A percentile compares a stretch with the other conserved stretches of the same genome.
These are phyloP conservation scores for Colletotrichum higginsianum DNA, from an alignment of 2,329 filamentous ascomycete species.

Conservation along the genomic window DNA sequence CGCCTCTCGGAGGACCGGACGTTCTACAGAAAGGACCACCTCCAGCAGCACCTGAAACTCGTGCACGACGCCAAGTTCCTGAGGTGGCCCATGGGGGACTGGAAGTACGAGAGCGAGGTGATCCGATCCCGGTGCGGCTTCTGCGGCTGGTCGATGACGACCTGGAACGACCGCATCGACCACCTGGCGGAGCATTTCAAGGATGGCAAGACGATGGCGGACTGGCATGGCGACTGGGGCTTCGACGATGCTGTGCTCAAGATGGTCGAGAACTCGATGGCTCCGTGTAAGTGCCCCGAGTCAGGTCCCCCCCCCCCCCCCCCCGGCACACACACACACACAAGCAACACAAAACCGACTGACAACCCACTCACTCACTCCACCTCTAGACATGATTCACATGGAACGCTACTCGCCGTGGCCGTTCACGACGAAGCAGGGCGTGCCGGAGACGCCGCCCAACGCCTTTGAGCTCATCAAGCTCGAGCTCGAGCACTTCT, in stretches of 20 bases:
- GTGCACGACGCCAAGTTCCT: conserved; percentile 36
- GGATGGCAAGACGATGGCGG: conserved; percentile 54
- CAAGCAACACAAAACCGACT: background rate
- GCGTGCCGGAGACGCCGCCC: conserved; percentile 39
- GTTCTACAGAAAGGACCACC: conserved; percentile 61
- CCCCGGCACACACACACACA: too few relatives aligned
- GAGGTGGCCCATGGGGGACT: conserved; percentile 32
- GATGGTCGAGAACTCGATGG: conserved; percentile 56
- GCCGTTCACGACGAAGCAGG: conserved; percentile 48
- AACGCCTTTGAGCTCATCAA: conserved; percentile 40
- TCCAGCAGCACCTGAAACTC: conserved; percentile 56
- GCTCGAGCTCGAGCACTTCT: conserved; percentile 34
- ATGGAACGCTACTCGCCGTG: conserved; percentile 53
- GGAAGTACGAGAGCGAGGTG: conserved; percentile 27
- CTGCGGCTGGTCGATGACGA: conserved; percentile 52
- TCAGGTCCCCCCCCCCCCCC: too few relatives aligned
- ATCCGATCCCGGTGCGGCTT: conserved; percentile 54
- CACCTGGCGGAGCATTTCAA: conserved; percentile 59
- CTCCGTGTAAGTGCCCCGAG: conserved; percentile 49
- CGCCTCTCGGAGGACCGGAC: conserved; percentile 60
- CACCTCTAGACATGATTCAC: conserved; percentile 53
- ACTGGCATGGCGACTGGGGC: conserved; percentile 59
- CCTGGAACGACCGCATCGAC: conserved; percentile 53
- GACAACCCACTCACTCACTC: background rate
- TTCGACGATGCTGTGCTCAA: conserved; percentile 54